Evolutionary conservation across 1,284 basidiomycete species (phyloP).

Genomic region (Bondarzewia mesenterica): DNA sequence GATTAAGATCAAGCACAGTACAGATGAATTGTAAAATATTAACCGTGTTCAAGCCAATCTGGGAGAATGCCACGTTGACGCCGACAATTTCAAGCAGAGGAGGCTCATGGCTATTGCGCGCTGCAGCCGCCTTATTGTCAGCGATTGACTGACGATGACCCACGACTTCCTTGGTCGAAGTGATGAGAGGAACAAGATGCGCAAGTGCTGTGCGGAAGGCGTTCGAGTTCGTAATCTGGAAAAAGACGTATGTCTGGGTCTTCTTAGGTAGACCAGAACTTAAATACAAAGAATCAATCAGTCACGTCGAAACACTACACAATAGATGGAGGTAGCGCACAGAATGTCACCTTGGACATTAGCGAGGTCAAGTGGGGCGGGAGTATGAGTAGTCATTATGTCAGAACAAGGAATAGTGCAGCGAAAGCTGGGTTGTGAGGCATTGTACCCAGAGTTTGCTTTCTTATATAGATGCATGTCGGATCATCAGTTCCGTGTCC

Average conservation of each 20-base stretch:
- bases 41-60: background rate
- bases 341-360: background rate
- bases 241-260: background rate
- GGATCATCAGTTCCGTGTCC: no score
- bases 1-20: background rate
- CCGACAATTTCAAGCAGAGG: background rate
- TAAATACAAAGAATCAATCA: background rate
- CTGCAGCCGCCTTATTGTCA: background rate
- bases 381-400: background rate
- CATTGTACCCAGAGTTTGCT: background rate
- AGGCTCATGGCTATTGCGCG: background rate
- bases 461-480: background rate
- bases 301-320: no score
- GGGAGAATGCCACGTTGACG: background rate
- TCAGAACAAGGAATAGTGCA: background rate
- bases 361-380: background rate
- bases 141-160: background rate
- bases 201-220: background rate
- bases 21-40: background rate
- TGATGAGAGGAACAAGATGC: background rate
- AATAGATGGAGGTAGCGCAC: no score
- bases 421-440: background rate
- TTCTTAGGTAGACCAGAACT: background rate
- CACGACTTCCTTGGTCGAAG: background rate
- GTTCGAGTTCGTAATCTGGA: background rate